Percentiles rank a stretch among this genome's conserved stretches.
Evolutionary conservation across 495 filamentous ascomycete species (phyloP).

Genomic region (Aspergillus ostianus): DNA sequence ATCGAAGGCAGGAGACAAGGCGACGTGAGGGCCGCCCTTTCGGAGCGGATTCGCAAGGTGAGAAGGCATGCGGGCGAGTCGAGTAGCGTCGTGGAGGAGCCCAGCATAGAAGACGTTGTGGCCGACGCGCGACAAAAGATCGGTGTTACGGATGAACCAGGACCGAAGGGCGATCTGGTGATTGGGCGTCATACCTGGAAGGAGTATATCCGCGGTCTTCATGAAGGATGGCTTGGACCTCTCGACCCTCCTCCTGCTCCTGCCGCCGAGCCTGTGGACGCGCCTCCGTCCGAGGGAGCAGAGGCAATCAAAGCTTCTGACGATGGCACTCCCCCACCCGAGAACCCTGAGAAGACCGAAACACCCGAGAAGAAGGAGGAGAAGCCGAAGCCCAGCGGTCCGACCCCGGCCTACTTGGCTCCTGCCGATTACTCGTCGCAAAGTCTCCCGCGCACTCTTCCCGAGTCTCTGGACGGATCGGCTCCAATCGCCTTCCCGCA

Average conservation of each 20-base stretch:
- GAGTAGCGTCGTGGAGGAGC: slow-evolving; percentile 37
- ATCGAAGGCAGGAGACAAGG: slow-evolving; percentile 88
- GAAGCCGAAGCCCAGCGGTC: slow-evolving; percentile 51
- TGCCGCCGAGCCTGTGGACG: slow-evolving; percentile 12
- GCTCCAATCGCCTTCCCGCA: slow-evolving; percentile 79
- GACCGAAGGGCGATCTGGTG: slow-evolving; percentile 77
- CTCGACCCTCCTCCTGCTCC: slow-evolving; percentile 52
- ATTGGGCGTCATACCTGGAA: slow-evolving; percentile 96
- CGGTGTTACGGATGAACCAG: slow-evolving; percentile 67
- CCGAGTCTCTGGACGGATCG: slow-evolving; percentile 61
- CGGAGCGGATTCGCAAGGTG: slow-evolving; percentile 72
- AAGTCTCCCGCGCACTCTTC: slow-evolving; percentile 57
- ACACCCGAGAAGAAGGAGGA: slow-evolving; percentile 42
- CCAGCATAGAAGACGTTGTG: slow-evolving; percentile 51
- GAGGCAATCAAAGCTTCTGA: slow-evolving; percentile 23
- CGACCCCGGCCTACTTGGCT: slow-evolving; percentile 62
- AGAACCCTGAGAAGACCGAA: slow-evolving; percentile 31
- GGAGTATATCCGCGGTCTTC: slow-evolving; percentile 88
- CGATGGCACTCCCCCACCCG: slow-evolving; percentile 31
- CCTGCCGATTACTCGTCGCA: slow-evolving; percentile 65
- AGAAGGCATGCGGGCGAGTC: slow-evolving; percentile 57
- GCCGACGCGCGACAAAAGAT: slow-evolving; percentile 54
- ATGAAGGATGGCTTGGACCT: slow-evolving; percentile 96
- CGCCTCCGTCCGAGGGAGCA: slow-evolving; percentile 21
- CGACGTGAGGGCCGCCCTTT: slow-evolving; percentile 77